Base-by-base conservation (phyloP, 2,329 filamentous ascomycete genomes). In the Arthrobotrys musiformis region DNA sequence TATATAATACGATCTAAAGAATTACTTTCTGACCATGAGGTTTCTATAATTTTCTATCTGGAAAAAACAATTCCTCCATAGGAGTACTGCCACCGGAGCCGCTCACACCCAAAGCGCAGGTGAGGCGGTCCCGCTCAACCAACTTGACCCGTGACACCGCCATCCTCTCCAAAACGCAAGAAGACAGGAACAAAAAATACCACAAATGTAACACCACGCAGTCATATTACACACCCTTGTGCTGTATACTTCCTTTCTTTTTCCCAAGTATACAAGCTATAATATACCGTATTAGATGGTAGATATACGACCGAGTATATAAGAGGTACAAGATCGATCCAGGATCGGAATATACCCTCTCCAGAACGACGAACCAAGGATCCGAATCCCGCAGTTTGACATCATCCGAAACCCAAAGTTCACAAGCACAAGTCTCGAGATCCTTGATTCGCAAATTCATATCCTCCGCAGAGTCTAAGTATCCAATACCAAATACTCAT, bases 361-460 rank as follows among this genome's bases (percentile, higher is more conserved):
- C n/a, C n/a, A n/a, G n/a, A 28, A 52, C 2, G 8, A 7, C 50
- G 28, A 17, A n/a, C n/a, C 28, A 35, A 56, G 50, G 50, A 56
- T 56, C 26, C 13, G 13, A 42, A 42, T n/a, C 15, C 37, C 40
- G n/a, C 8, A 42, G 4, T 33, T 46, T 46, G 2, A 19, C 48
- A 52, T 52, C 48, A 52, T 52, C 13, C 8, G 26, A 54, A 54
- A 33, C 50, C 22, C 1, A 6, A 13, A 19, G 15, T n/a, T 56
- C 50, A 56, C 50, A 56, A 56, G 50, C 30, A 7, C 50, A 35
- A 4, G 50, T 56, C 50, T 9, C 6, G 37, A 56, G 50, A 56
- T 56, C 50, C 50, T 56, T 28, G 30, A 26, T 15, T n/a, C n/a
- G n/a, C n/a, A n/a, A n/a, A n/a, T n/a, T n/a, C 17, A 11, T 46